Conservation (phyloP, 768 basidiomycete genomes). For the Mycena indigotica region DNA sequence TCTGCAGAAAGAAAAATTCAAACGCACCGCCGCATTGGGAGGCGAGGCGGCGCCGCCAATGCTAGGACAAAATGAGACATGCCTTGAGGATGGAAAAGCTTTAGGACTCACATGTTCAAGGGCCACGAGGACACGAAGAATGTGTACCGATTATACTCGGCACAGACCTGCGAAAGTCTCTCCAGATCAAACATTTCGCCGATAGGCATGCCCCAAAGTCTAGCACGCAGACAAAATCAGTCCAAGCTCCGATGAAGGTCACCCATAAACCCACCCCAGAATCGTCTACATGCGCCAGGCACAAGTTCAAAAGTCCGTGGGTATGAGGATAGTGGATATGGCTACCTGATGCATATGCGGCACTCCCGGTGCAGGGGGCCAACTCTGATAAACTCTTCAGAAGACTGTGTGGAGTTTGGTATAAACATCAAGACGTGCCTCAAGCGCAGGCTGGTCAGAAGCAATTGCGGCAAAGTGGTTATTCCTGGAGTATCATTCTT, state of each 20-base stretch:
- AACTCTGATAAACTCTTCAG: conserved; percentile 40
- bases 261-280: conserved; percentile 58
- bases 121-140: conserved; percentile 82
- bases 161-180: conserved; percentile 57
- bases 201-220: conserved; percentile 76
- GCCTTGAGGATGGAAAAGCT: not conserved
- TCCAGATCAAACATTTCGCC: conserved; percentile 78
- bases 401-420: not conserved
- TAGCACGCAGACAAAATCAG: not conserved
- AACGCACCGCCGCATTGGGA: conserved; percentile 21
- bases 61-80: not conserved
- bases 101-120: conserved; percentile 55
- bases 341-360: conserved; percentile 56
- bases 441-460: conserved; percentile 67
- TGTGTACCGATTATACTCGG: conserved; percentile 60
- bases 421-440: conserved; percentile 39
- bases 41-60: conserved; percentile 22
- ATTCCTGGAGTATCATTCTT: conserved; percentile 49
- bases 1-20: not conserved
- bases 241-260: not conserved
- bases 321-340: too few relatives aligned
- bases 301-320: not conserved
- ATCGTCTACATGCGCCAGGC: conserved; percentile 46
- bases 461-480: conserved; percentile 75
- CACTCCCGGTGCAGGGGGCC: conserved; percentile 52